phyloP scores from a whole-genome alignment of 2,329 filamentous ascomycete species.

The Cordyceps militaris region DNA sequence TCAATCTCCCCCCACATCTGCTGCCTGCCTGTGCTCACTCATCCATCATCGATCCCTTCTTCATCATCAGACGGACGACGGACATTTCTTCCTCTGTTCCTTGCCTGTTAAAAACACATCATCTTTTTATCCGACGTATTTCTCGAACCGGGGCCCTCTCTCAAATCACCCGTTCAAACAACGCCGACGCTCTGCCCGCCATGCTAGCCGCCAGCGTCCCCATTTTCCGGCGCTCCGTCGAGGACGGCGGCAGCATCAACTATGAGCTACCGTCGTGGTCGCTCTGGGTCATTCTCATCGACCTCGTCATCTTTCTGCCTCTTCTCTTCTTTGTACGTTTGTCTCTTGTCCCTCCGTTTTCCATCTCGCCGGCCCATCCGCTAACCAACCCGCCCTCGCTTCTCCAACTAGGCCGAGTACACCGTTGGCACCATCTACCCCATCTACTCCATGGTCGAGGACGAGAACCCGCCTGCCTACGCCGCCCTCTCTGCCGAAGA shows the following conservation, averaged over 20 bases:
- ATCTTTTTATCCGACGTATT: neutral
- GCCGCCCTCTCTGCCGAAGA: slow-evolving; percentile 40
- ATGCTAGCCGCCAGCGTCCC: neutral
- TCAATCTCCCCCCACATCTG: too few species aligned
- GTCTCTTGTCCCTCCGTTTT: neutral
- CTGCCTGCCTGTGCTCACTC: too few species aligned
- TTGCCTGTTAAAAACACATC: too few species aligned
- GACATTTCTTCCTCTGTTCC: too few species aligned
- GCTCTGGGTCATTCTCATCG: slow-evolving; percentile 24
- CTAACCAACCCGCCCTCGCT: neutral
- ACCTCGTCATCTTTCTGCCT: slow-evolving; percentile 36
- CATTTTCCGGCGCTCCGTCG: slow-evolving; percentile 4
- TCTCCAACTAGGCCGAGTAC: slow-evolving; percentile 37
- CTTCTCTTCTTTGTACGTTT: slow-evolving; percentile 31
- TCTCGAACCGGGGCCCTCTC: too few species aligned
- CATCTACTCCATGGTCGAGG: slow-evolving; percentile 51
- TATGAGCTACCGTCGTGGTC: slow-evolving; percentile 29
- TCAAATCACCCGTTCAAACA: neutral
- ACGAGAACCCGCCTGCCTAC: slow-evolving; percentile 49
- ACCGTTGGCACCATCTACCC: slow-evolving; percentile 44
- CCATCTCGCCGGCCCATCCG: too few species aligned
- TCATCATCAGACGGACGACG: too few species aligned
- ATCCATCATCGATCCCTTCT: too few species aligned
- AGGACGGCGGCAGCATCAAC: slow-evolving; percentile 3
- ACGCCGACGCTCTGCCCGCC: neutral